phyloP scores from a whole-genome alignment of 169 alveolate genomes.

The Plasmodium gonderi region DNA sequence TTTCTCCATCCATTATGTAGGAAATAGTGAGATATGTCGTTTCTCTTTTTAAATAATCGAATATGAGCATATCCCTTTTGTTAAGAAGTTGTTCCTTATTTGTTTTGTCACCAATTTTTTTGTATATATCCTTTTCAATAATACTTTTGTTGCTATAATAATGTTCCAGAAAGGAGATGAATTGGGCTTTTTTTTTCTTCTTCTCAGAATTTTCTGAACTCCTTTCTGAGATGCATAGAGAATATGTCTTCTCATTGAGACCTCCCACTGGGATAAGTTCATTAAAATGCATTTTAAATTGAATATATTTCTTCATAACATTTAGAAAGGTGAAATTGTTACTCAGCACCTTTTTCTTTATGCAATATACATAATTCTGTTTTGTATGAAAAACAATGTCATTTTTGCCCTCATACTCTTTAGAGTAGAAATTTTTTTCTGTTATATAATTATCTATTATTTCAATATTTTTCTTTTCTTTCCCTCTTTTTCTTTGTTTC shows the following conservation, averaged over 20 bases:
- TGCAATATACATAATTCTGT: not conserved
- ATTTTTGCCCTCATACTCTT: not conserved
- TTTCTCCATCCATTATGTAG: not conserved
- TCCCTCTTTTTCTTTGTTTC: not conserved
- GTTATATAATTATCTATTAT: not conserved
- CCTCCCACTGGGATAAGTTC: not conserved
- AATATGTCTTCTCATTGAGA: not conserved
- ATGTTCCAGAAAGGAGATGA: not conserved
- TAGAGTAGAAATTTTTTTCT: not conserved
- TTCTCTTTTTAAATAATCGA: constrained; percentile 22
- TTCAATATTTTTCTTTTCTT: not conserved
- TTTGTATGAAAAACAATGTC: not conserved
- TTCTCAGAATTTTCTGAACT: not conserved
- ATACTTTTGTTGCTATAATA: not conserved
- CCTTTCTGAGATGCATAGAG: not conserved
- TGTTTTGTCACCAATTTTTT: not conserved
- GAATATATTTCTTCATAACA: constrained; percentile 10
- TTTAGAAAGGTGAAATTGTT: not conserved
- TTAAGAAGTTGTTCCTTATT: not conserved
- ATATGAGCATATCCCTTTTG: constrained; percentile 2
- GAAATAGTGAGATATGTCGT: not conserved
- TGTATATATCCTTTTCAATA: not conserved
- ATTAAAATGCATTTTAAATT: constrained; percentile 1
- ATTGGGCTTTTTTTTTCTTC: not conserved
- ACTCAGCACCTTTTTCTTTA: not conserved